Percentiles rank a stretch among this genome's conserved stretches.
phyloP scores from a whole-genome alignment of 345 rosid species.

The Syzygium grande region DNA sequence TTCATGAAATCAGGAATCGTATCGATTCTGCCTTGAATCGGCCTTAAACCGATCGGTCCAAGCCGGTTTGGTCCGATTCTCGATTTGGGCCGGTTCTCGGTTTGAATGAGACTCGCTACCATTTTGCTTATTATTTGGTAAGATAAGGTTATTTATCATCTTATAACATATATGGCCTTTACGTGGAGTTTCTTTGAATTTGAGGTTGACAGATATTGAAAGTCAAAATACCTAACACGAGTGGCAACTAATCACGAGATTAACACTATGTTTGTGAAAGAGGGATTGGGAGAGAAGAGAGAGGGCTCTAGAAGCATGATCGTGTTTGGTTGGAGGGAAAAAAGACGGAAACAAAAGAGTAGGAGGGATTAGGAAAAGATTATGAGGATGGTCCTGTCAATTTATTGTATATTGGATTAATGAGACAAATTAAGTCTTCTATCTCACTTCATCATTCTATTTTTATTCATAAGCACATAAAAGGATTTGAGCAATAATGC shows the following conservation, averaged over 20 bases:
- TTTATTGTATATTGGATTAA: background rate
- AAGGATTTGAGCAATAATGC: background rate
- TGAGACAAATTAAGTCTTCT: background rate
- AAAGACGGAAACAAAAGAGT: background rate
- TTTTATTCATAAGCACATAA: background rate
- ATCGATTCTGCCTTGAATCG: fast-evolving
- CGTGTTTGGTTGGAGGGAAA: background rate
- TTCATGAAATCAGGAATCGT: background rate
- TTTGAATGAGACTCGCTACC: background rate
- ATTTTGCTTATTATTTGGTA: background rate
- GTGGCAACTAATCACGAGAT: background rate
- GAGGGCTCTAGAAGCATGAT: background rate
- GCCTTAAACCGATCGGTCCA: fast-evolving
- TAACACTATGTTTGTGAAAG: background rate
- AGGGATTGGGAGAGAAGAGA: background rate
- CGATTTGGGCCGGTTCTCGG: fast-evolving
- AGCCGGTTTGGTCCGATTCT: fast-evolving
- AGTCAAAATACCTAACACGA: background rate
- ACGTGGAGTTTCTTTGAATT: background rate
- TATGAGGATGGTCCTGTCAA: background rate
- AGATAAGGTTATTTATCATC: background rate
- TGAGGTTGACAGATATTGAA: background rate
- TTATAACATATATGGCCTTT: background rate
- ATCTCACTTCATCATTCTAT: background rate
- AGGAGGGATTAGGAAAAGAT: background rate